A percentile compares a stretch with the other conserved stretches of the same genome.
Conservation (phyloP, 148 eudicot species). For the Chenopodium suecicum region DNA sequence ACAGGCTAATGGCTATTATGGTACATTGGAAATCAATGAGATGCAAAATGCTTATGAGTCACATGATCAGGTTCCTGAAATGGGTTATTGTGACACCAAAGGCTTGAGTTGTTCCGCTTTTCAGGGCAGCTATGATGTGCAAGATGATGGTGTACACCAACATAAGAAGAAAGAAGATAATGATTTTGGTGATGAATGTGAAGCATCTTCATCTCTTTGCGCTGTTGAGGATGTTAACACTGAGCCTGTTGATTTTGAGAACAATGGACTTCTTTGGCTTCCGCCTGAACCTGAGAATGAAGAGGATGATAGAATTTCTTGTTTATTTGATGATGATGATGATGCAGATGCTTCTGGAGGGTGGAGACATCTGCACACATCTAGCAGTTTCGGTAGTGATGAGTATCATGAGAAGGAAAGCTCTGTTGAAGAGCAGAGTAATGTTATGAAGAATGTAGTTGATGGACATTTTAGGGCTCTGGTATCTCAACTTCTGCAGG, state of each 20-base stretch:
- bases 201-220: conserved; percentile 64
- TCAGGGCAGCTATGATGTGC: conserved; percentile 48
- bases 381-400: conserved; percentile 76
- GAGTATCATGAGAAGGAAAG: conserved; percentile 53
- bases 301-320: conserved; percentile 72
- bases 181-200: conserved; percentile 63
- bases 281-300: conserved; percentile 98
- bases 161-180: conserved; percentile 41
- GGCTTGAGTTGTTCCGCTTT: conserved; percentile 42
- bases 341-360: conserved; percentile 68
- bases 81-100: conserved; percentile 45
- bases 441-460: conserved; percentile 74
- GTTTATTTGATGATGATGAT: conserved; percentile 61
- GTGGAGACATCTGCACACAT: conserved; percentile 58
- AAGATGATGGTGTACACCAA: conserved; percentile 41
- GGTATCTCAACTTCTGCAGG: conserved; percentile 90
- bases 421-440: conserved; percentile 80
- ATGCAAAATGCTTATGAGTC: conserved; percentile 46
- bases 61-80: conserved; percentile 50
- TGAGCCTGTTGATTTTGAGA: conserved; percentile 94
- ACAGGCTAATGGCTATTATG: conserved; percentile 49
- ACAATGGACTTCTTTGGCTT: conserved; percentile 90
- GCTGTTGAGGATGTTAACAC: conserved; percentile 54
- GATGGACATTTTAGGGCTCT: conserved; percentile 95
- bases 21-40: conserved; percentile 39